Evolutionary conservation across 1,284 basidiomycete species (phyloP), one percentile per base, ranked within the genome.

Genomic region (Irpex lacteus): DNA sequence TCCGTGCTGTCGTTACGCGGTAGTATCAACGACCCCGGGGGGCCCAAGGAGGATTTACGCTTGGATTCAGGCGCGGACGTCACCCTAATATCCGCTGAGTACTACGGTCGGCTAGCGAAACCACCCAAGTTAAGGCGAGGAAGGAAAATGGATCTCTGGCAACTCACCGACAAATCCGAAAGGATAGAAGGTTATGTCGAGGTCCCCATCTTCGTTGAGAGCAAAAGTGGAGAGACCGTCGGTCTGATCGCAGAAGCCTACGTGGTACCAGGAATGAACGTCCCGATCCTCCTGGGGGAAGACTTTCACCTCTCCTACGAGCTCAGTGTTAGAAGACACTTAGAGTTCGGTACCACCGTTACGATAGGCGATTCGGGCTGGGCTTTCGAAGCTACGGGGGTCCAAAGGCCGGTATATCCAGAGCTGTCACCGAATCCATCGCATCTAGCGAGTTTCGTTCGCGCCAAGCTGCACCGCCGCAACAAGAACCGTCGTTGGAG

Each of bases 271-370:
- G 65, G 66, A 11, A 75, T 75, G 74, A 62, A 63, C 0, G 67
- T 71, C 0, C 71, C 69, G 0, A 32, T 74, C 0, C 64, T 75
- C 0, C 58, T 2, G 74, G 74, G n/a, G 11, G 70, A 74, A 38
- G 74, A 74, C 52, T 74, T 71, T 67, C 71, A 72, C 8, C 53
- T 62, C 4, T 52, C 65, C 3, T 73, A 73, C 57, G 68, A 70
- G 47, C 5, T 73, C 8, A 44, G 9, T n/a, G 40, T 44, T n/a
- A 44, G 9, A n/a, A 9, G 40, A 11, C 8, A 44, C 8, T 9
- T 44, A 9, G 40, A 44, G n/a, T n/a, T 44, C n/a, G 40, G 40
- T 44, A 44, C 40, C 40, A 44, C 40, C 9, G 40, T 44, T 11
- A 44, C 40, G 9, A 11, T 44, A 44, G 40, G 40, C 2, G 40